Evolutionary conservation across 2,329 filamentous ascomycete species (phyloP), one percentile per base, ranked within the genome.

Genomic region (Aphanoascus verrucosus): DNA sequence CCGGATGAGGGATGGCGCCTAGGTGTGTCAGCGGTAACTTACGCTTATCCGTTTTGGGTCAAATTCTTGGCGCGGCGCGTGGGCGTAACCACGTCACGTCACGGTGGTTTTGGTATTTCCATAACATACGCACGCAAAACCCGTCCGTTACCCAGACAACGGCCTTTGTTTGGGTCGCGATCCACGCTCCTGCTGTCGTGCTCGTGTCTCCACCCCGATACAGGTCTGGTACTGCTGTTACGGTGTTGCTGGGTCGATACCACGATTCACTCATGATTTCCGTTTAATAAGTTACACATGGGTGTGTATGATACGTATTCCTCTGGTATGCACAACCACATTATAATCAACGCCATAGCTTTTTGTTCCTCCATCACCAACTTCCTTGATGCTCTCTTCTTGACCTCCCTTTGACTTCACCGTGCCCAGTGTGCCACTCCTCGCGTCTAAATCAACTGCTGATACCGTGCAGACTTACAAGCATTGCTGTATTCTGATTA

Each of bases 91-190:
- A 20, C 23, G 44, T 47, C 51, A 49, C 51, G 51, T 53, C 45
- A 48, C 43, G 19, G 17, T 53, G 23, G 45, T 53, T 42, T 48
- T 48, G n/a, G 51, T 53, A 53, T 48, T 53, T 53, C 51, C 9
- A 49, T 34, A 43, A 53, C 51, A 53, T 47, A 48, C 51, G 14
- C 34, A 14, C 5, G 3, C 32, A 32, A 19, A 37, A 17, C 42
- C 5, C 46, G 40, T 50, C 11, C 11, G 55, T 55, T 55, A 17
- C 55, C 52, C 28, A 11, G 49, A 46, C 52, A 57, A 57, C 55
- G 44, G 48, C 19, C 48, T 55, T 55, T 54, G 52, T 57, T 57
- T 55, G 12, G 50, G 45, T 38, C 45, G 45, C 45, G 43, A 28
- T 42, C 23, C 51, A 17, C 42, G 42, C 31, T 46, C 48, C 37